Evolutionary conservation across 2,329 filamentous ascomycete genomes (phyloP).

Genomic region (Cylindrodendrum hubeiense): DNA sequence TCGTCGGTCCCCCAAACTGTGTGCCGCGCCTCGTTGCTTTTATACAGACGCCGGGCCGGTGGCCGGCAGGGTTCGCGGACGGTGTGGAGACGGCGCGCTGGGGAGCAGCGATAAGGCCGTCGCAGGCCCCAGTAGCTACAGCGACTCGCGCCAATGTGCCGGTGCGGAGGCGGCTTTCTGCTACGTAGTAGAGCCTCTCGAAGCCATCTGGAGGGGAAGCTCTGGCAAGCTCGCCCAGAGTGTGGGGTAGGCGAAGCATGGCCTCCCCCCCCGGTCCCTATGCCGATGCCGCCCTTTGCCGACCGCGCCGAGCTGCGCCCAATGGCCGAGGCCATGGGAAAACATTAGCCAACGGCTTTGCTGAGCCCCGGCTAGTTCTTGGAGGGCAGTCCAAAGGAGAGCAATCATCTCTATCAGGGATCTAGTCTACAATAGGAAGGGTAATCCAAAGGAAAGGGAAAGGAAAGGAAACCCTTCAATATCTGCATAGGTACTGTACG

Average conservation of each 20-base stretch:
- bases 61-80: slow-evolving; percentile 5
- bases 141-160: slow-evolving; percentile 1
- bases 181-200: not conserved
- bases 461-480: no score
- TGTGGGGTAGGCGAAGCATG: slow-evolving; percentile 28
- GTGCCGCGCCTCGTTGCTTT: slow-evolving; percentile 6
- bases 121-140: not conserved
- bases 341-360: slow-evolving; percentile 20
- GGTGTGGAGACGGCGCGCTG: not conserved
- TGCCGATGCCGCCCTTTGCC: slow-evolving; percentile 43
- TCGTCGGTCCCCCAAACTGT: not conserved
- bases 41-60: slow-evolving; percentile 28
- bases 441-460: no score
- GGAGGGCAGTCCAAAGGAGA: not conserved
- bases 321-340: slow-evolving; percentile 22
- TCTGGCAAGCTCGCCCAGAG: slow-evolving; percentile 7
- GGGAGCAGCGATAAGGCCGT: slow-evolving; percentile 12
- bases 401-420: no score
- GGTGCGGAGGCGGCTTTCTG: not conserved
- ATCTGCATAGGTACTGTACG: no score
- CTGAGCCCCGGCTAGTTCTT: not conserved
- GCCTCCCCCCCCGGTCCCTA: slow-evolving; percentile 25
- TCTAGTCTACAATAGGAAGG: no score
- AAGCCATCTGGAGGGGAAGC: slow-evolving; percentile 8
- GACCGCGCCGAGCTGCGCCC: slow-evolving; percentile 34